Evolutionary conservation across 2,329 filamentous ascomycete species (phyloP).

Genomic region (Colletotrichum nymphaeae): DNA sequence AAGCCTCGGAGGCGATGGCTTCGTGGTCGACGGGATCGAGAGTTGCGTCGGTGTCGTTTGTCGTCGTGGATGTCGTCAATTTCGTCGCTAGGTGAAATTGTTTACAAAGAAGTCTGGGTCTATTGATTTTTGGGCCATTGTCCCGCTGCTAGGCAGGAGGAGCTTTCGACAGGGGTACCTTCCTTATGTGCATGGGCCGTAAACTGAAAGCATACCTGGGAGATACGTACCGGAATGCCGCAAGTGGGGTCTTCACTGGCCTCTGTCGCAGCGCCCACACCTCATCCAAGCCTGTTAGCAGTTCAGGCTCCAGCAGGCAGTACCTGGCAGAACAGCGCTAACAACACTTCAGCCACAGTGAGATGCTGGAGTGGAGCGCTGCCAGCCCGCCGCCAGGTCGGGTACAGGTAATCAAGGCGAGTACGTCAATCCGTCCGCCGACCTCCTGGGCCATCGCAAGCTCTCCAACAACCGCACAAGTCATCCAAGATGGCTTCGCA

Average conservation of each 20-base stretch:
- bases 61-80: background rate
- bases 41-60: background rate
- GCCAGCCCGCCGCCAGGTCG: background rate
- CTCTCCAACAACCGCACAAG: constrained; percentile 32
- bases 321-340: constrained; percentile 22
- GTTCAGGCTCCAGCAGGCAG: constrained; percentile 4
- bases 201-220: background rate
- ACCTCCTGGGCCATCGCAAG: constrained; percentile 24
- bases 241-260: background rate
- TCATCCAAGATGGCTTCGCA: constrained; percentile 58
- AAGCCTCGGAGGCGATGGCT: background rate
- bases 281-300: constrained; percentile 8
- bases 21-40: background rate
- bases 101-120: constrained; percentile 34
- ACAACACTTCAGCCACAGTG: constrained; percentile 15
- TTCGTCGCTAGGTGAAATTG: constrained; percentile 24
- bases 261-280: background rate
- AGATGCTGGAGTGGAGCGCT: constrained; percentile 19
- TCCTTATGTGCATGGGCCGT: background rate
- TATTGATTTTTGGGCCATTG: constrained; percentile 35
- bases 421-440: constrained; percentile 33
- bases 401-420: constrained; percentile 24
- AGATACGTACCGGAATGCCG: background rate
- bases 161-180: constrained; percentile 24
- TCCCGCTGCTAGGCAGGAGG: constrained; percentile 22